Evolutionary conservation across 176 grass and related monocot genomes (phyloP).

Genomic region (Aegilops tauschii): DNA sequence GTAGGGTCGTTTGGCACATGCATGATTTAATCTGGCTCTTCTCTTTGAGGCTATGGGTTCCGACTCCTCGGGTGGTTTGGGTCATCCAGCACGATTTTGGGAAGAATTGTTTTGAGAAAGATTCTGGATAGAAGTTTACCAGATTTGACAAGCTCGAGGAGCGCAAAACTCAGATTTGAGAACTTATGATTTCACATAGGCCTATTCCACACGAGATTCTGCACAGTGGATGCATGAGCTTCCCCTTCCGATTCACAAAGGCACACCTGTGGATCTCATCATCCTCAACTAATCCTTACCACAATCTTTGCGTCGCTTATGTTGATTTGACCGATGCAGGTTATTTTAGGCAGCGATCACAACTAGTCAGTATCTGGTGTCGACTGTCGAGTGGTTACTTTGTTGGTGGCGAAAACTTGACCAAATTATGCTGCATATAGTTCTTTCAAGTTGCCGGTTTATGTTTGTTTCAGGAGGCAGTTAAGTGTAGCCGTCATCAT

Average conservation of each 20-base stretch:
- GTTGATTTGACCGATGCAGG: not conserved
- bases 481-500: slow-evolving; percentile 31
- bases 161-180: not conserved
- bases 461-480: slow-evolving; percentile 37
- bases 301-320: not conserved
- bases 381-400: not conserved
- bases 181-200: not conserved
- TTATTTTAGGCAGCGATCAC: not conserved
- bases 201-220: not conserved
- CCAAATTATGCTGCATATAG: not conserved
- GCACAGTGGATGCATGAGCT: not conserved
- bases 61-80: not conserved
- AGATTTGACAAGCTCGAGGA: not conserved
- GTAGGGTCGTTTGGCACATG: not conserved
- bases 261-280: not conserved
- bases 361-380: not conserved
- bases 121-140: not conserved
- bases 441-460: not conserved
- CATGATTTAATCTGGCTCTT: slow-evolving; percentile 12
- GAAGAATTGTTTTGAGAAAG: not conserved
- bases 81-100: not conserved
- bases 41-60: slow-evolving; percentile 14
- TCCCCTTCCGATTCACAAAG: not conserved
- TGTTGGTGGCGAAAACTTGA: not conserved
- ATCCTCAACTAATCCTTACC: slow-evolving; percentile 29